Evolutionary conservation across 2,329 filamentous ascomycete genomes (phyloP).

Genomic region (Colletotrichum neosansevieriae): DNA sequence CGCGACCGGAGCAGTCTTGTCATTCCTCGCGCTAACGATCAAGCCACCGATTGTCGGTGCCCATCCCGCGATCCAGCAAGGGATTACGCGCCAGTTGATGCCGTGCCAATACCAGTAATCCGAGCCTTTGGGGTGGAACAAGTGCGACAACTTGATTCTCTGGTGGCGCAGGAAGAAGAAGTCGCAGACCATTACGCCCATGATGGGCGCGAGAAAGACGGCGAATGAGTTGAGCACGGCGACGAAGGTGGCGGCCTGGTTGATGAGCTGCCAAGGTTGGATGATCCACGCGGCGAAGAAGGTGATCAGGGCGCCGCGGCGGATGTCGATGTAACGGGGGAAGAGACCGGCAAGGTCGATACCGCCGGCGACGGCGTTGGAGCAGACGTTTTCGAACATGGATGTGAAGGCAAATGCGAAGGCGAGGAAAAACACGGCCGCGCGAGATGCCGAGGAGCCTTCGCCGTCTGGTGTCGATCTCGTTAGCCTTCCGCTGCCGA

Average conservation of each 20-base stretch:
- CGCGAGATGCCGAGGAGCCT: conserved; percentile 49
- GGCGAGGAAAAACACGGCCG: conserved; percentile 53
- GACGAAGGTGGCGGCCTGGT: conserved; percentile 49
- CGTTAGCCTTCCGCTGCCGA: accelerated
- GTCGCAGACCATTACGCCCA: conserved; percentile 53
- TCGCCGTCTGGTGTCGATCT: conserved; percentile 43
- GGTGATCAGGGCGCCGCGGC: conserved; percentile 52
- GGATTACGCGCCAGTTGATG: conserved; percentile 26
- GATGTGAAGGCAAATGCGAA: conserved; percentile 52
- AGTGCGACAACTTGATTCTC: conserved; percentile 51
- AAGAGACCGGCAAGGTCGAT: conserved; percentile 55
- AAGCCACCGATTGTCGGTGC: conserved; percentile 51
- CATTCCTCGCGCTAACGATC: conserved; percentile 1
- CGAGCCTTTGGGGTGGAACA: conserved; percentile 50
- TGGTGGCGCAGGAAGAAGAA: conserved; percentile 49
- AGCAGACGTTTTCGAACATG: conserved; percentile 52
- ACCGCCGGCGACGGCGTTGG: conserved; percentile 53
- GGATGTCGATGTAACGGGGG: conserved; percentile 53
- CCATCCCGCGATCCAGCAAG: conserved; percentile 56
- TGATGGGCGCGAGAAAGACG: conserved; percentile 54
- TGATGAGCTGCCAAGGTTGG: conserved; percentile 54
- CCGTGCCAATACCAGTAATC: conserved; percentile 58
- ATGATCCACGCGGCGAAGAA: conserved; percentile 51
- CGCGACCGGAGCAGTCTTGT: conserved; percentile 47
- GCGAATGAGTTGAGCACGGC: conserved; percentile 52